Percentiles rank a stretch among this genome's conserved stretches.
phyloP scores from a whole-genome alignment of 2,329 filamentous ascomycete genomes.

The Bertia moriformis region DNA sequence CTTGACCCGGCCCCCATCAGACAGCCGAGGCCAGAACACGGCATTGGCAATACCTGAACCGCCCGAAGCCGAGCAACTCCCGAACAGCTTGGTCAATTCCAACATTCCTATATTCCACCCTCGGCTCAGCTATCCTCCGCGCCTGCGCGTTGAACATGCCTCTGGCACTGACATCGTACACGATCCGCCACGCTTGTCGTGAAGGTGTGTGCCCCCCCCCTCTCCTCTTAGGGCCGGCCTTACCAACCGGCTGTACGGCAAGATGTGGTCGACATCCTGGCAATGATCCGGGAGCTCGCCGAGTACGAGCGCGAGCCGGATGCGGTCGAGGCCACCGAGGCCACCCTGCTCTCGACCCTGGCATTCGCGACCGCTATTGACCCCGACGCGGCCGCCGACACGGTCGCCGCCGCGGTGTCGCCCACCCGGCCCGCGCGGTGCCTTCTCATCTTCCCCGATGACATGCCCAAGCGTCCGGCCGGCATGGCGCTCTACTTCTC shows the following conservation, averaged over 20 bases:
- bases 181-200: conserved; percentile 41
- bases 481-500: conserved; percentile 88
- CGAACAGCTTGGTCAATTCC: too few relatives aligned
- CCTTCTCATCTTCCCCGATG: conserved; percentile 43
- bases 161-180: conserved; percentile 17
- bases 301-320: conserved; percentile 70
- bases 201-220: conserved; percentile 28
- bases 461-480: conserved; percentile 30
- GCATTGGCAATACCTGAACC: too few relatives aligned
- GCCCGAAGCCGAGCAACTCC: too few relatives aligned
- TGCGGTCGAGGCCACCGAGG: conserved; percentile 64
- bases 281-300: conserved; percentile 72
- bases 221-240: background rate
- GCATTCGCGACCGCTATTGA: conserved; percentile 50
- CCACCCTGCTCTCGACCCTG: conserved; percentile 59
- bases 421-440: conserved; percentile 57
- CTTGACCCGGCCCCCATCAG: too few relatives aligned
- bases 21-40: too few relatives aligned
- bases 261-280: conserved; percentile 74
- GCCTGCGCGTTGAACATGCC: too few relatives aligned
- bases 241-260: conserved; percentile 2
- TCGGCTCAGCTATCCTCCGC: too few relatives aligned
- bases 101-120: too few relatives aligned
- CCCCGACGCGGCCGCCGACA: conserved; percentile 36
- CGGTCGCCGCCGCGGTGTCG: too few relatives aligned